phyloP scores from a whole-genome alignment of 495 filamentous ascomycete genomes.

The Niebla homalea region DNA sequence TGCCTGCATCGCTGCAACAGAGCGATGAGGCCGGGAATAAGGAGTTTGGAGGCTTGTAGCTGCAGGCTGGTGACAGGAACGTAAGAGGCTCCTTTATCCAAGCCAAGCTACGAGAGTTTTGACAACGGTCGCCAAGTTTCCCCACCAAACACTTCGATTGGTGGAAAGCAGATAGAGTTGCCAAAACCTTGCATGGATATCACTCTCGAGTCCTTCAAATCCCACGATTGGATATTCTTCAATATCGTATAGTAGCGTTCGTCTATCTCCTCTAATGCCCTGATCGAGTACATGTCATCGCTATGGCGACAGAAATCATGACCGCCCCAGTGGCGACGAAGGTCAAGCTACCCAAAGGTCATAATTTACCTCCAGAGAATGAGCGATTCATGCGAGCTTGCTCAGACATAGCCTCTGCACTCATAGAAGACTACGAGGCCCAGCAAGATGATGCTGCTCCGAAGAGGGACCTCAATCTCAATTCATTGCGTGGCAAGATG shows the following conservation, averaged over 20 bases:
- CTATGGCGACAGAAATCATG: slow-evolving; percentile 51
- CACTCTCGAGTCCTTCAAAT: background rate
- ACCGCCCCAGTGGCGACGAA: slow-evolving; percentile 40
- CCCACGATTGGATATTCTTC: background rate
- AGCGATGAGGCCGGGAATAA: slow-evolving; percentile 2
- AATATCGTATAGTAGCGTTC: background rate
- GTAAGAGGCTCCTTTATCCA: slow-evolving; percentile 6
- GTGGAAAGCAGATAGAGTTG: background rate
- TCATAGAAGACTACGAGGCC: slow-evolving; percentile 86
- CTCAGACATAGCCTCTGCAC: slow-evolving; percentile 81
- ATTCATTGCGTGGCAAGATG: slow-evolving; percentile 72
- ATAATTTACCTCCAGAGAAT: slow-evolving; percentile 74
- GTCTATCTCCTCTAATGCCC: background rate
- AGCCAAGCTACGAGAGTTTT: slow-evolving; percentile 2
- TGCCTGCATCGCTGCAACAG: slow-evolving; percentile 38
- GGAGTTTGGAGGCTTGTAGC: background rate
- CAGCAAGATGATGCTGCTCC: slow-evolving; percentile 54
- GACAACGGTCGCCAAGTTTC: slow-evolving; percentile 2
- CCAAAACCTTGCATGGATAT: background rate
- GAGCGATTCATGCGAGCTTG: slow-evolving; percentile 88
- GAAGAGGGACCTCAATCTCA: slow-evolving; percentile 83
- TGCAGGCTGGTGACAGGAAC: slow-evolving; percentile 9
- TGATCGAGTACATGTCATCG: background rate
- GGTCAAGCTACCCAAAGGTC: slow-evolving; percentile 48
- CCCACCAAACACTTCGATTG: background rate